A percentile compares a stretch with the other conserved stretches of the same genome.
Evolutionary conservation across 2,329 filamentous ascomycete genomes (phyloP).

Genomic region (Ophiocordyceps sinensis): DNA sequence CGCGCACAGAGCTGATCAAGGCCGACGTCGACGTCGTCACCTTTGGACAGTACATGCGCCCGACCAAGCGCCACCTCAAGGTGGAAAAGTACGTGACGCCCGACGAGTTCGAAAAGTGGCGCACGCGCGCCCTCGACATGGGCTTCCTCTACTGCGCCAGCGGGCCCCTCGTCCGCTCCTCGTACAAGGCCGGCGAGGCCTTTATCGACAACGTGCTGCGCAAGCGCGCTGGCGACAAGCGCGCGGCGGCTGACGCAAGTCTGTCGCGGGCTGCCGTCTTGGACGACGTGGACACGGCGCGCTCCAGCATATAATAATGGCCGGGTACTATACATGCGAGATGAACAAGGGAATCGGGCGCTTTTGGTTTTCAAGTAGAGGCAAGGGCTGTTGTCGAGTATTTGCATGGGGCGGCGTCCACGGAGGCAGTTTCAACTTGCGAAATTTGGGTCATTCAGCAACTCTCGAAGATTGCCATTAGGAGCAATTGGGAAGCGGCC

Average conservation of each 20-base stretch:
- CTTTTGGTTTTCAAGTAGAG: too few species aligned
- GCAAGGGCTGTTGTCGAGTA: too few species aligned
- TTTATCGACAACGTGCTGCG: conserved; percentile 98
- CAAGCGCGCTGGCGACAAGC: conserved; percentile 48
- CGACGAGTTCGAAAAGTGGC: conserved; percentile 82
- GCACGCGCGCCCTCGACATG: conserved; percentile 77
- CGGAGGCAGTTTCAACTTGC: too few species aligned
- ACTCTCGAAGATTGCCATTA: too few species aligned
- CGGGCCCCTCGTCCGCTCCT: conserved; percentile 82
- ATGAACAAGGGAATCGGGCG: too few species aligned
- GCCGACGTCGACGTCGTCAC: conserved; percentile 86
- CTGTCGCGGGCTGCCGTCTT: conserved; percentile 26
- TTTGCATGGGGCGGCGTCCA: too few species aligned
- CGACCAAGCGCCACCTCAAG: conserved; percentile 94
- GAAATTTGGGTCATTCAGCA: too few species aligned
- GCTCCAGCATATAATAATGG: conserved; percentile 10
- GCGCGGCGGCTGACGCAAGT: conserved; percentile 13
- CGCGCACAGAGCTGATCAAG: conserved; percentile 52
- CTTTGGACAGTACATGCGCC: conserved; percentile 99
- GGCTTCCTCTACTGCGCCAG: conserved; percentile 95
- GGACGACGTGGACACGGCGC: conserved; percentile 17
- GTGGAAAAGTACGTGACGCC: conserved; percentile 93
- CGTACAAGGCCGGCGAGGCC: conserved; percentile 94
- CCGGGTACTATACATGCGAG: not conserved
- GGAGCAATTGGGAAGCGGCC: too few species aligned